Evolutionary conservation across 306 rosid species (phyloP).

Genomic region (Citrullus amarus): DNA sequence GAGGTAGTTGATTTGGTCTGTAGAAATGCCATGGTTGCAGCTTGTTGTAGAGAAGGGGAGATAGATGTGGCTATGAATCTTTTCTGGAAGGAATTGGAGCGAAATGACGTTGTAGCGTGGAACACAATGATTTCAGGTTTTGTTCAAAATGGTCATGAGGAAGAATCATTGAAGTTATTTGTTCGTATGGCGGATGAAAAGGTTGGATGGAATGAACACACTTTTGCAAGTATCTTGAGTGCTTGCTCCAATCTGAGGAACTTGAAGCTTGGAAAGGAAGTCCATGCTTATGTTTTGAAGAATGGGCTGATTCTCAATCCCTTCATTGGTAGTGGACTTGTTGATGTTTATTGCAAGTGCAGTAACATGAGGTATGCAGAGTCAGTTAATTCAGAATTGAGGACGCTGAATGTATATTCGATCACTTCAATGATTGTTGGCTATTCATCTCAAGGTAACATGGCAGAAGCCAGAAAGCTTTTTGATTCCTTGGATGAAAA

Average conservation of each 20-base stretch:
- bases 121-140: constrained; percentile 67
- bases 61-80: constrained; percentile 48
- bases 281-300: constrained; percentile 59
- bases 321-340: constrained; percentile 50
- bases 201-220: constrained; percentile 41
- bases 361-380: constrained; percentile 54
- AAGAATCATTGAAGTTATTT: constrained; percentile 45
- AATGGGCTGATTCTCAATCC: constrained; percentile 30
- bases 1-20: constrained; percentile 42
- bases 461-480: constrained; percentile 44
- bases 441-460: constrained; percentile 53
- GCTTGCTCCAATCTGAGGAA: constrained; percentile 48
- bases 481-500: constrained; percentile 45
- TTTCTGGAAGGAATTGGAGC: constrained; percentile 31
- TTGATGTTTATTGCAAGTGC: constrained; percentile 66
- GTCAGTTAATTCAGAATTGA: constrained; percentile 23
- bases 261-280: constrained; percentile 41
- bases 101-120: constrained; percentile 58
- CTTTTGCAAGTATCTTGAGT: constrained; percentile 55
- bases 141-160: constrained; percentile 40
- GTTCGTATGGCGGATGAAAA: constrained; percentile 36
- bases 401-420: constrained; percentile 27
- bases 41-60: constrained; percentile 63
- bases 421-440: constrained; percentile 47
- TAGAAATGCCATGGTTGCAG: constrained; percentile 69